Evolutionary conservation across 495 filamentous ascomycete genomes (phyloP).

Genomic region (Pyrenula massariospora): DNA sequence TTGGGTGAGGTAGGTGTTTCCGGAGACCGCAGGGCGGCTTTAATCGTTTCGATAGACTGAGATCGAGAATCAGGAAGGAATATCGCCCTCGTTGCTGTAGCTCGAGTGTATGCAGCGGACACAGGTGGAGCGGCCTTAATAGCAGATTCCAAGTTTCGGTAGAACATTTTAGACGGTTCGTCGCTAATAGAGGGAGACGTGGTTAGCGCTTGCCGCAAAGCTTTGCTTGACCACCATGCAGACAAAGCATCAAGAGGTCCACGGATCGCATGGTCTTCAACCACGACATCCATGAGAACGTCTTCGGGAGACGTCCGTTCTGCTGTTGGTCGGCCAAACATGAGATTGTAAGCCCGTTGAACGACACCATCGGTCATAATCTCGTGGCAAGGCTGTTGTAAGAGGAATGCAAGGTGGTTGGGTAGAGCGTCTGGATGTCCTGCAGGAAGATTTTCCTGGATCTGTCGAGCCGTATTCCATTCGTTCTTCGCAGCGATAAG

Average conservation of each 20-base stretch:
- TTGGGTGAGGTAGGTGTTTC: slow-evolving; percentile 13
- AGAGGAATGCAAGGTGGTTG: slow-evolving; percentile 57
- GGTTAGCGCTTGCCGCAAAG: slow-evolving; percentile 60
- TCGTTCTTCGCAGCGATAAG: slow-evolving; percentile 57
- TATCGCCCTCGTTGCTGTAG: slow-evolving; percentile 55
- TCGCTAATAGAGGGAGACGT: slow-evolving; percentile 42
- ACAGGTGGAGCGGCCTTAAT: slow-evolving; percentile 65
- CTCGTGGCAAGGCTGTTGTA: slow-evolving; percentile 66
- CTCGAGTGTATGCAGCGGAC: slow-evolving; percentile 63
- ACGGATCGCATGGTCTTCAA: slow-evolving; percentile 75
- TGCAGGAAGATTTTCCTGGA: slow-evolving; percentile 47
- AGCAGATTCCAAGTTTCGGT: slow-evolving; percentile 53
- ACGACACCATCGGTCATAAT: slow-evolving; percentile 67
- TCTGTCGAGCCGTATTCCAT: slow-evolving; percentile 67
- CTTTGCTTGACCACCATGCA: slow-evolving; percentile 75
- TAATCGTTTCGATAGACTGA: slow-evolving; percentile 33
- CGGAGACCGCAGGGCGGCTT: slow-evolving; percentile 33
- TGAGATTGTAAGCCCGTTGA: slow-evolving; percentile 81
- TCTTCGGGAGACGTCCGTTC: slow-evolving; percentile 48
- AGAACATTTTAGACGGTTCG: slow-evolving; percentile 30
- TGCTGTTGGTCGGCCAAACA: slow-evolving; percentile 71
- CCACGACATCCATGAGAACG: slow-evolving; percentile 70
- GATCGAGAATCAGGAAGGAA: slow-evolving; percentile 33
- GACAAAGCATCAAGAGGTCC: slow-evolving; percentile 84
- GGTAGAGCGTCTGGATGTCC: slow-evolving; percentile 56